Evolutionary conservation across 192 early-diverging fungal species (phyloP), one percentile per base, ranked within the genome.

Genomic region (Dissophora ornata): DNA sequence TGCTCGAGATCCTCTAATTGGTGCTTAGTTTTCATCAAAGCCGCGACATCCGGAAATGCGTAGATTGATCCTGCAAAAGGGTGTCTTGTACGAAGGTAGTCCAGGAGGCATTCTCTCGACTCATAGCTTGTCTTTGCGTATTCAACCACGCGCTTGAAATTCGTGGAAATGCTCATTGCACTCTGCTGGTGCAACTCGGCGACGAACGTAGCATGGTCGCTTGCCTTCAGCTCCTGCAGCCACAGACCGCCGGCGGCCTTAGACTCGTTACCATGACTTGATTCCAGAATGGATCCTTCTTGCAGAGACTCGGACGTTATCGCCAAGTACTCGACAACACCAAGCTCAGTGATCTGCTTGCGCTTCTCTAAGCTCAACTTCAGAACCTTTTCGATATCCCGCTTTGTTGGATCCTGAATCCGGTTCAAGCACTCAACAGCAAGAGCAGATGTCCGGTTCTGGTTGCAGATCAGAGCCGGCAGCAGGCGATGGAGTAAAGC

Each of bases 41-140:
- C 29, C 16, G 60, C 21, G 5, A 79, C 47, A 11, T 60, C 52
- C 16, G 55, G 21, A 36, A 79, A 22, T 36, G 32, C 38, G 30
- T 83, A 84, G n/a, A 86, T 21, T 8, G 64, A 78, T 11, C 83
- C 75, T 30, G 75, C 55, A 44, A 79, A 67, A 13, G 85, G 85
- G 48, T 69, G 66, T 4, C 82, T 62, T 26, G 67, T 66, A 26
- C 54, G 33, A 22, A 87, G 28, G 25, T 83, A 87, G 8, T 80
- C 78, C 2, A 80, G 32, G 22, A 87, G 38, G 25, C 78, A 79
- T 16, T 81, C 77, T 25, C 40, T 65, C 2, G 19, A 15, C 11
- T 41, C 36, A 41, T 30, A 66, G 26, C 57, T 67, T 8, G 57
- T 30, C n/a, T 32, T 30, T 1, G 62, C 57, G 12, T 67, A 60